Percentiles rank a stretch among this genome's conserved stretches.
Evolutionary conservation across 2,329 filamentous ascomycete species (phyloP).

Genomic region (Sordariomycetes sp.): DNA sequence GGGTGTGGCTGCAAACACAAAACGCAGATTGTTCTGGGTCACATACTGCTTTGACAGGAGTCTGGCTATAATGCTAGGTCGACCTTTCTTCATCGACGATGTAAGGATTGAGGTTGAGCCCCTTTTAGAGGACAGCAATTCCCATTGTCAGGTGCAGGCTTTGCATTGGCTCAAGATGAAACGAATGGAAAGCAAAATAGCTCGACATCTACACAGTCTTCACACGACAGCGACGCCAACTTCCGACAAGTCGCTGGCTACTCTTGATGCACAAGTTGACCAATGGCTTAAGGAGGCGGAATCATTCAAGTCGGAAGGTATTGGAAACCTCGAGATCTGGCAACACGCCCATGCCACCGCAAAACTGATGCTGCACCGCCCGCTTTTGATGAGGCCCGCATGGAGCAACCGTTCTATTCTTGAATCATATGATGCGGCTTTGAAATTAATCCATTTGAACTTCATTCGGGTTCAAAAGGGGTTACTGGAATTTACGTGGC

Average conservation of each 20-base stretch:
- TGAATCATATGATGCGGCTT: conserved; percentile 9
- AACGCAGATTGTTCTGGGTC: conserved; percentile 15
- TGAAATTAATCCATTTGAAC: conserved; percentile 11
- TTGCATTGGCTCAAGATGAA: conserved; percentile 13
- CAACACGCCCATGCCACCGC: conserved; percentile 13
- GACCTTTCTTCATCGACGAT: conserved; percentile 13
- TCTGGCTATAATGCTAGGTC: conserved; percentile 12
- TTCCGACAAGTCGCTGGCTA: too few relatives aligned
- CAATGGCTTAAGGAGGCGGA: conserved; percentile 1
- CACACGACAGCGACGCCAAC: neutral
- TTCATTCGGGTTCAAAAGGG: conserved; percentile 10
- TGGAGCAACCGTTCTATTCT: conserved; percentile 5
- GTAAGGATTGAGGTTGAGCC: conserved; percentile 11
- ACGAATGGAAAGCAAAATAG: conserved; percentile 11
- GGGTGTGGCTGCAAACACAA: conserved; percentile 5
- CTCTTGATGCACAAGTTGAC: neutral
- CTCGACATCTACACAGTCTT: neutral
- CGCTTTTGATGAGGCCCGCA: conserved; percentile 6
- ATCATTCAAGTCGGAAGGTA: neutral
- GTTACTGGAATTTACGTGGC: conserved; percentile 11
- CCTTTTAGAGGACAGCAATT: conserved; percentile 4
- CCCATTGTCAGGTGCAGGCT: conserved; percentile 6
- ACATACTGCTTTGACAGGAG: conserved; percentile 13
- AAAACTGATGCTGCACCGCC: conserved; percentile 11
- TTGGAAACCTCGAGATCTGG: conserved; percentile 9